These are phyloP conservation scores for Bolboschoenoplectus hybrid DNA, from an alignment of 202 grass and related monocot genomes.

Conservation along the genomic window DNA sequence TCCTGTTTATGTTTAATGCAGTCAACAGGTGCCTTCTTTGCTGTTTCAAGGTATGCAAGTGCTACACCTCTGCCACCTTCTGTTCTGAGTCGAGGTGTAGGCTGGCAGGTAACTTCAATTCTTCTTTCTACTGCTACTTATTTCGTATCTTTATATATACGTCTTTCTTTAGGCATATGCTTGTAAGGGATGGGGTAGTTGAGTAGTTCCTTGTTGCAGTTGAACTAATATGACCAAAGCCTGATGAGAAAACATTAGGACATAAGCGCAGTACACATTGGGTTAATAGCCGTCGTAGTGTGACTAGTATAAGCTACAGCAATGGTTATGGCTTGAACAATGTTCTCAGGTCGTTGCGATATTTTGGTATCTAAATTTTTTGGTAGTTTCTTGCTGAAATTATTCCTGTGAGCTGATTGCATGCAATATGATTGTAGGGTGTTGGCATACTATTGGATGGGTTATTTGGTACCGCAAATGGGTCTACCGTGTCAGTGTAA, in stretches of 20 bases:
- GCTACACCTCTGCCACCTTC: constrained; percentile 88
- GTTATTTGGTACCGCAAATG: constrained; percentile 73
- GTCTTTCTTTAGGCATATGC: not conserved
- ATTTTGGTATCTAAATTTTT: not conserved
- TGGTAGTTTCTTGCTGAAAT: not conserved
- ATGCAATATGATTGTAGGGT: constrained; percentile 47
- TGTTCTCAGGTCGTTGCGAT: not conserved
- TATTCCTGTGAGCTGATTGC: not conserved
- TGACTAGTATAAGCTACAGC: constrained; percentile 12
- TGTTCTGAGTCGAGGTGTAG: constrained; percentile 86
- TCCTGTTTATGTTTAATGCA: constrained; percentile 33
- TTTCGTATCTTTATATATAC: not conserved
- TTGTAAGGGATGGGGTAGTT: not conserved
- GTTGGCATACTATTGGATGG: constrained; percentile 74
- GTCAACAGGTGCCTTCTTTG: constrained; percentile 94
- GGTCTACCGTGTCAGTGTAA: constrained; percentile 81
- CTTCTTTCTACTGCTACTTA: not conserved
- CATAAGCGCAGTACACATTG: not conserved
- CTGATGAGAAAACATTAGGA: too few species aligned
- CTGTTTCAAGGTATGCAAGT: constrained; percentile 79
- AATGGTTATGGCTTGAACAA: not conserved
- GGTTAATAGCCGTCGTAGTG: not conserved
- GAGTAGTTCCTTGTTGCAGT: not conserved
- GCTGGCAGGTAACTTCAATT: constrained; percentile 75
- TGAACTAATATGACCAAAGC: not conserved